A percentile compares a stretch with the other conserved stretches of the same genome.
phyloP scores from a whole-genome alignment of 2,329 filamentous ascomycete genomes.

The Xylariaceae sp. region DNA sequence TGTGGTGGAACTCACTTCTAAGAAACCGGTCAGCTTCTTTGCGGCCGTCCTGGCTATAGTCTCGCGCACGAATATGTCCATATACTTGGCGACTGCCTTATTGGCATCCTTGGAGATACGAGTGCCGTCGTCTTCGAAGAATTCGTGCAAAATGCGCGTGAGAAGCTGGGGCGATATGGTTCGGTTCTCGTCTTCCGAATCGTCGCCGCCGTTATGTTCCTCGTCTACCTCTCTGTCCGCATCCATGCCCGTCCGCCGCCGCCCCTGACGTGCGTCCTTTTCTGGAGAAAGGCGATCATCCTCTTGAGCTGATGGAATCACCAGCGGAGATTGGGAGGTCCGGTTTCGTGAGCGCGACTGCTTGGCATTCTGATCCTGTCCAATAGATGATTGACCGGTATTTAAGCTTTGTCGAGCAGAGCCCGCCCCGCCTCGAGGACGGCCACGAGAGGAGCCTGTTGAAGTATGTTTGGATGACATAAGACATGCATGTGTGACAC shows the following conservation, averaged over 20 bases:
- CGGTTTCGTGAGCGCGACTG: constrained; percentile 14
- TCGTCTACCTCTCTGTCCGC: constrained; percentile 25
- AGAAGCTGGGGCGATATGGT: constrained; percentile 69
- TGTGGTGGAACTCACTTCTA: constrained; percentile 70
- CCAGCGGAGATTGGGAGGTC: constrained; percentile 10
- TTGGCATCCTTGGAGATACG: constrained; percentile 74
- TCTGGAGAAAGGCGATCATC: constrained; percentile 28
- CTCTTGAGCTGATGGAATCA: constrained; percentile 13
- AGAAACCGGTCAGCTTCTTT: constrained; percentile 63
- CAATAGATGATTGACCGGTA: constrained; percentile 8
- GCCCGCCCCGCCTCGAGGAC: constrained; percentile 18
- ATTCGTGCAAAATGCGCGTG: constrained; percentile 70
- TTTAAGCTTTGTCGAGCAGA: constrained; percentile 13
- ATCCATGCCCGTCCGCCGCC: constrained; percentile 14
- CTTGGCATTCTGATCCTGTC: constrained; percentile 12
- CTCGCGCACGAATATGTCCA: constrained; percentile 88
- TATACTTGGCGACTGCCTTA: constrained; percentile 71
- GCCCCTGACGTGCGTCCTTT: constrained; percentile 10
- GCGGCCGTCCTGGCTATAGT: constrained; percentile 73
- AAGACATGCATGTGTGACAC: neutral
- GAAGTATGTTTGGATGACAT: constrained; percentile 42
- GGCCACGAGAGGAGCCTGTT: constrained; percentile 32
- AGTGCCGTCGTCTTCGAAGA: constrained; percentile 67
- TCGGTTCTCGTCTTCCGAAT: constrained; percentile 36
- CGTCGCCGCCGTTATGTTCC: constrained; percentile 30